Base-by-base conservation (phyloP, 768 basidiomycete genomes). In the Kwoniella sp. region DNA sequence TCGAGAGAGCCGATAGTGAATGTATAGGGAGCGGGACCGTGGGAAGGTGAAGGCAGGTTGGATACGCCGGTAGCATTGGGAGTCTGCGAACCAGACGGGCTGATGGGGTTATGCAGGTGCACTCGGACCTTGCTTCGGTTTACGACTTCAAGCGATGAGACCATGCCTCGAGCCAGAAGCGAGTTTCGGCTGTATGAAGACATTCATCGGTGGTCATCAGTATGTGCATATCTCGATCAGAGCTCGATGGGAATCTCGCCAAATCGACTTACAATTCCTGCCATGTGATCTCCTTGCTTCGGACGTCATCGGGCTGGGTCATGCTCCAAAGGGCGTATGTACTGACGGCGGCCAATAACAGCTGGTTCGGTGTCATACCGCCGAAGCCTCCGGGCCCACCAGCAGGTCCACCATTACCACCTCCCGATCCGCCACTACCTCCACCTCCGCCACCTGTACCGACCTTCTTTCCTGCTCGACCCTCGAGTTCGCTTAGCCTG, bases 1-100 rank as follows among this genome's bases (percentile, higher is more conserved):
- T 99, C 96, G 34, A 98, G 88, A 65, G 93, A 96, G 52, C 96
- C 96, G 78, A 99, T 98, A 58, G 92, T 93, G 85, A 99, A 99
- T 82, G 89, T 88, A 83, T 91, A 96, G 29, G 73, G 71, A 2
- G 79, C 73, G 13, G 68, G 70, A 47, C 79, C 78, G 62, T 78
- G 74, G 45, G 73, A 66, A 2, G 81, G 79, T 0, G 78, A 71
- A 22, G 78, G 74, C 15, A 80, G 67, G 13, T 65, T 48, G 34
- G 69, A 58, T 17, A 51, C 55, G 52, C 73, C 70, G 34, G 72
- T 63, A 28, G 34, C 61, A n/a, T 63, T 58, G 0, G 67, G 58
- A 59, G 69, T 70, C 31, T 59, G 64, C 22, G 29, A 38, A 64
- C 23, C 17, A 54, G 66, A 30, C 50, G 78, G 13, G 86, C 80